Percentiles rank a stretch among this genome's conserved stretches.
Conservation (phyloP, 257 asterid genomes). For the Pogostemon cablin region DNA sequence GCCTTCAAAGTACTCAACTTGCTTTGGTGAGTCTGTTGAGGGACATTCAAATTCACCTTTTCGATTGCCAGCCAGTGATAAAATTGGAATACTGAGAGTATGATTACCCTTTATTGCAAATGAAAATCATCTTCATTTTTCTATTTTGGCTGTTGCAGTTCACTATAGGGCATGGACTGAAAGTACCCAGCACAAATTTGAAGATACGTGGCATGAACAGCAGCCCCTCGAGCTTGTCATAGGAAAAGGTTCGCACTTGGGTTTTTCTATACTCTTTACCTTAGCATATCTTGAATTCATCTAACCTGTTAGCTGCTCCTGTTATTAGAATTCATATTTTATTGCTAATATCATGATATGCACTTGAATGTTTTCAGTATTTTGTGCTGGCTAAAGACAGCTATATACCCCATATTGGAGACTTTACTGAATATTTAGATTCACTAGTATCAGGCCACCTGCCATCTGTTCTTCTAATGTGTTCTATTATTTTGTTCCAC, state of each 20-base stretch:
- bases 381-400: constrained; percentile 11
- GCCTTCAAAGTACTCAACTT: constrained; percentile 94
- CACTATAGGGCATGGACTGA: constrained; percentile 96
- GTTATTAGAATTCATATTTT: background rate
- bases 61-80: constrained; percentile 1
- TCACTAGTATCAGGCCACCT: background rate
- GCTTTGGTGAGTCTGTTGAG: constrained; percentile 70
- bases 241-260: constrained; percentile 75
- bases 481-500: constrained; percentile 13
- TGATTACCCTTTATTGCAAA: background rate
- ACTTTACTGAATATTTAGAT: constrained; percentile 13
- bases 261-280: constrained; percentile 19
- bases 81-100: constrained; percentile 12
- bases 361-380: background rate
- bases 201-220: constrained; percentile 96
- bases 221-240: constrained; percentile 87
- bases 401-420: background rate
- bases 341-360: background rate
- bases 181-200: constrained; percentile 88
- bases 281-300: constrained; percentile 15
- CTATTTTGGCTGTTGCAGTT: constrained; percentile 44
- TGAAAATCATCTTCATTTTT: constrained; percentile 19
- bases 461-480: background rate
- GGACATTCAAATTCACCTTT: constrained; percentile 17
- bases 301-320: constrained; percentile 10